Evolutionary conservation across 2,329 filamentous ascomycete species (phyloP).

Genomic region (Ramularia endophylla): DNA sequence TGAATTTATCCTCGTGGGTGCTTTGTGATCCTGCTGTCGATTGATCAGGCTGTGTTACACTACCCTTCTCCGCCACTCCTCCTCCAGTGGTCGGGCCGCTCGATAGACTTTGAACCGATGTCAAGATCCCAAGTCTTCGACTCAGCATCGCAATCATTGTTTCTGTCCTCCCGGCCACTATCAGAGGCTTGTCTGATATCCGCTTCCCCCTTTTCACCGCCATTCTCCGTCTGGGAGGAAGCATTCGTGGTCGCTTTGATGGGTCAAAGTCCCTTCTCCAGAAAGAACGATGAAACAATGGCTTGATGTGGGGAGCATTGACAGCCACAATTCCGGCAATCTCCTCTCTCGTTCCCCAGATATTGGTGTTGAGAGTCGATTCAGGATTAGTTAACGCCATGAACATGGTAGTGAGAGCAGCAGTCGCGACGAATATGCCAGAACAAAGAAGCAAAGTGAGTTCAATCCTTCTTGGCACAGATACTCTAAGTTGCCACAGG

Average conservation of each 20-base stretch:
- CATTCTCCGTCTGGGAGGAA: no score
- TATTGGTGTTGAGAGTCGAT: constrained; percentile 28
- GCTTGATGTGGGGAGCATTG: constrained; percentile 29
- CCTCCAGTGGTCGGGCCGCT: no score
- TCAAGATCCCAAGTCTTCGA: no score
- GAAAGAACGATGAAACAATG: constrained; percentile 4
- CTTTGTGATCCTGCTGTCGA: no score
- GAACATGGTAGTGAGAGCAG: constrained; percentile 30
- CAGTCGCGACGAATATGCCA: constrained; percentile 32
- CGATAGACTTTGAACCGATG: no score
- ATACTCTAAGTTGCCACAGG: constrained; percentile 30
- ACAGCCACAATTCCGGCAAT: constrained; percentile 33
- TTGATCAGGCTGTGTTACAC: no score
- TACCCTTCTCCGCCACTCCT: no score
- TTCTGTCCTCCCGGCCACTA: no score
- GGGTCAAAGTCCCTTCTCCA: constrained; percentile 4
- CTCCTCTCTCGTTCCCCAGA: constrained; percentile 35
- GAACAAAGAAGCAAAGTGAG: constrained; percentile 31
- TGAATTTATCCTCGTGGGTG: no score
- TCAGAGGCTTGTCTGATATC: no score
- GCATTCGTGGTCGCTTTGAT: background rate
- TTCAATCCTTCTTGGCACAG: constrained; percentile 28
- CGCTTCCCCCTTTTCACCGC: no score
- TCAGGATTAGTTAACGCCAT: constrained; percentile 26
- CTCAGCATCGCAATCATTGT: no score